Evolutionary conservation across 2,329 filamentous ascomycete species (phyloP).

Genomic region (Elsinoe perseae): DNA sequence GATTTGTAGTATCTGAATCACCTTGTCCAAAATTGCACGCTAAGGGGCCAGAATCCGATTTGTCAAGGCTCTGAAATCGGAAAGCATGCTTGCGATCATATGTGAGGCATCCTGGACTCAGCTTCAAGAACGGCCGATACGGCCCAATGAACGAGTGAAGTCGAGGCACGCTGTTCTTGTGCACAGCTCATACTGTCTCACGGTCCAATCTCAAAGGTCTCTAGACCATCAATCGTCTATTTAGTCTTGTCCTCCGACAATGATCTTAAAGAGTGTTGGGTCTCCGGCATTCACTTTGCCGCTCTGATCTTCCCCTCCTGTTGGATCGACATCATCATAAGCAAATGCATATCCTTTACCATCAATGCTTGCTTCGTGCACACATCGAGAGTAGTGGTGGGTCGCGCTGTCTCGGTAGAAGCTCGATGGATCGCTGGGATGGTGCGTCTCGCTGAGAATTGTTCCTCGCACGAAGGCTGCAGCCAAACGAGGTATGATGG

Average conservation of each 20-base stretch:
- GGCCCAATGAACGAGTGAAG: no score
- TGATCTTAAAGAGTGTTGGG: conserved; percentile 41
- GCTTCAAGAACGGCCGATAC: no score
- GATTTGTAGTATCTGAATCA: no score
- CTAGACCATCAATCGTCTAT: background rate
- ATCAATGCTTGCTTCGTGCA: conserved; percentile 52
- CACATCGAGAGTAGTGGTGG: conserved; percentile 53
- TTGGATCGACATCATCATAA: conserved; percentile 58
- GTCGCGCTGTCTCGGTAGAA: conserved; percentile 33
- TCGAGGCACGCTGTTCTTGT: no score
- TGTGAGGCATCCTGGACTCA: no score
- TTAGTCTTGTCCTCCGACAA: conserved; percentile 36
- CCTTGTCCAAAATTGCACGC: no score
- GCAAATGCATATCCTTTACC: conserved; percentile 54
- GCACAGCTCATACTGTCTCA: no score
- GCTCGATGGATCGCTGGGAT: conserved; percentile 31
- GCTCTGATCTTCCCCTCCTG: conserved; percentile 48
- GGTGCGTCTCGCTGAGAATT: conserved; percentile 42
- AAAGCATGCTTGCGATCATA: no score
- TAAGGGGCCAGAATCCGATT: no score
- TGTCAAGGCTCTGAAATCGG: no score
- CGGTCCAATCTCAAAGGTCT: no score
- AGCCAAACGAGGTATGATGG: conserved; percentile 65
- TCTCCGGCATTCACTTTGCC: conserved; percentile 44
- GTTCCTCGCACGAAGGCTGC: conserved; percentile 73